Base-by-base conservation (phyloP, 2,329 filamentous ascomycete species). In the Blastomyces silverae region DNA sequence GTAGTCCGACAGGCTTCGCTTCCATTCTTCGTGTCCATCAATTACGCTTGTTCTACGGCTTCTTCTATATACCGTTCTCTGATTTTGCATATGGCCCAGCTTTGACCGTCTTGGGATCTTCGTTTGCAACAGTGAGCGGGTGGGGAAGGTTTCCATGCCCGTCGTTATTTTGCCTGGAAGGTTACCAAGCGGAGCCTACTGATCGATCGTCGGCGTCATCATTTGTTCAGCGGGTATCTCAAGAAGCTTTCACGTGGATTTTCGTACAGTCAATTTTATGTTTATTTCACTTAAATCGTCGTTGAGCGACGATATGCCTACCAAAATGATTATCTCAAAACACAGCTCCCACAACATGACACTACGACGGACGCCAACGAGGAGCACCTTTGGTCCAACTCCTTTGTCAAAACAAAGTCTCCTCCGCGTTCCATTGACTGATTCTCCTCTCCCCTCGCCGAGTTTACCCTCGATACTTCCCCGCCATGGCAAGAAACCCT, bases 381-480 rank as follows among this genome's bases (percentile, higher is more conserved):
- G 63, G 31, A 64, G 64, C 44, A 66, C 66, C 37, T 66, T 67
- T 37, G 46, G 57, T n/a, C 66, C 67, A 22, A 65, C 67, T 62
- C 62, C 72, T 44, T 63, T 72, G 25, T 70, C 88, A 85, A 80
- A 67, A 84, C 87, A 69, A 82, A 75, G 72, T 84, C 31, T 84
- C 84, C 31, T 84, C 84, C 61, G 87, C 82, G 34, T 87, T 82
- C 44, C 86, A 67, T 82, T 90, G 50, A 79, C 87, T 69, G 87
- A 85, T 74, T 87, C 85, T 34, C 89, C 88, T 34, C 87, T 88
- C 3, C 84, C 84, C 44, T 93, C 87, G 1, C 89, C 88, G 1
- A 85, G 85, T 67, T 83, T 92, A 61, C 90, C 88, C 15, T 86
- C 85, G 17, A 81, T 89, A 63, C 79, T 89, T 46, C 86, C 86